These are phyloP conservation scores for Waitea zeae DNA, from an alignment of 1,284 basidiomycete species.

Conservation along the genomic window DNA sequence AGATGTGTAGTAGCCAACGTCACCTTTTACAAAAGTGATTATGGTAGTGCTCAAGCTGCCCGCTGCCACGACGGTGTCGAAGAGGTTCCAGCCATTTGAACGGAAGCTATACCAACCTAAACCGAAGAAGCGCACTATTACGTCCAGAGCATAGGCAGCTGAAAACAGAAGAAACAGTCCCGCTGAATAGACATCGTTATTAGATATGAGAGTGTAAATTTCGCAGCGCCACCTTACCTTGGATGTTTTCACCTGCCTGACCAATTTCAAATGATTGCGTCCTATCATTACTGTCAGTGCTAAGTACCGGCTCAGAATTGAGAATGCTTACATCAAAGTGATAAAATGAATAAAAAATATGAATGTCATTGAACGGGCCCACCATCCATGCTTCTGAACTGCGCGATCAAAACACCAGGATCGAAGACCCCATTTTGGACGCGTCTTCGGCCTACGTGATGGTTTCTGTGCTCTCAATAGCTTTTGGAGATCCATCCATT, in stretches of 20 bases:
- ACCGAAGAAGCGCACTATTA: slow-evolving; percentile 64
- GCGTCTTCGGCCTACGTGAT: slow-evolving; percentile 56
- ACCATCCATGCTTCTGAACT: slow-evolving; percentile 87
- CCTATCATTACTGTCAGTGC: slow-evolving; percentile 23
- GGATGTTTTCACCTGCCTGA: slow-evolving; percentile 42
- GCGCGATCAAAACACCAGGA: slow-evolving; percentile 90
- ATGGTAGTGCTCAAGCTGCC: slow-evolving; percentile 82
- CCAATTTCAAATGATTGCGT: no score
- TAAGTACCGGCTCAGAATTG: neutral
- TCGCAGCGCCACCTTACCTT: no score
- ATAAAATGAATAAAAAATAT: slow-evolving; percentile 79
- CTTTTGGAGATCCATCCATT: slow-evolving; percentile 91
- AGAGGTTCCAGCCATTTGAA: slow-evolving; percentile 85
- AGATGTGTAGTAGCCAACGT: slow-evolving; percentile 29
- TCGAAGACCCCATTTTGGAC: slow-evolving; percentile 38
- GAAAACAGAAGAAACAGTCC: slow-evolving; percentile 72
- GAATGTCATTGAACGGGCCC: slow-evolving; percentile 72
- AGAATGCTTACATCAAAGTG: slow-evolving; percentile 55
- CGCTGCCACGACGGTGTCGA: slow-evolving; percentile 70
- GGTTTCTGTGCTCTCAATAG: slow-evolving; percentile 80
- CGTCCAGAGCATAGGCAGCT: slow-evolving; percentile 64
- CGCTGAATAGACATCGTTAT: no score
- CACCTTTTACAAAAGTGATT: slow-evolving; percentile 42
- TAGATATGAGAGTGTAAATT: no score
- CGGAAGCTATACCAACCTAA: slow-evolving; percentile 76